These are phyloP conservation scores for Urtica urens DNA, from an alignment of 306 rosid species.

Conservation along the genomic window DNA sequence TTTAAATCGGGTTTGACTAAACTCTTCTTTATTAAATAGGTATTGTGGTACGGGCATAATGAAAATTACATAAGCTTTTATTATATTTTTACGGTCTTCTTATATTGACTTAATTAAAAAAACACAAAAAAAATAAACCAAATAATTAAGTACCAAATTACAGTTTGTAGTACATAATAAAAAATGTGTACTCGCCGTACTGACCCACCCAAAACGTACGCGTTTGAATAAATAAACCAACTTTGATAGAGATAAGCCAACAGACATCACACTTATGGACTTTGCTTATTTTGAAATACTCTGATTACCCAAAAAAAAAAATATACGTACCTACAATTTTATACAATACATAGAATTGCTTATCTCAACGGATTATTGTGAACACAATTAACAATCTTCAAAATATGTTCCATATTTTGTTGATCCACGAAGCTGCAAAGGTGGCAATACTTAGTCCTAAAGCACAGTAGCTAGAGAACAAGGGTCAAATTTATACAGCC, in stretches of 20 bases:
- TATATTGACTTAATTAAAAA: not conserved
- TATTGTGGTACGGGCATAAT: too few species aligned
- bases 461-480: constrained; percentile 20
- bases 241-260: constrained; percentile 31
- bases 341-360: too few species aligned
- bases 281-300: constrained; percentile 12
- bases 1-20: too few species aligned
- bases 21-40: too few species aligned
- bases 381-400: not conserved
- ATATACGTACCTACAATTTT: not conserved
- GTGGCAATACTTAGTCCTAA: constrained; percentile 29
- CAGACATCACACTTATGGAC: constrained; percentile 5
- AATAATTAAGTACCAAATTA: not conserved
- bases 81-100: too few species aligned
- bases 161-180: constrained; percentile 4
- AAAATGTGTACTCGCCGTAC: constrained; percentile 16
- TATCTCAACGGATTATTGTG: too few species aligned
- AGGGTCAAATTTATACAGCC: constrained; percentile 29
- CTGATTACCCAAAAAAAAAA: not conserved
- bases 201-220: constrained; percentile 21
- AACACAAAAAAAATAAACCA: not conserved
- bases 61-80: too few species aligned
- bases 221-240: constrained; percentile 24
- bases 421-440: constrained; percentile 14
- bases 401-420: constrained; percentile 1